Evolutionary conservation across 306 rosid genomes (phyloP).

Genomic region (Prunus mongolica): DNA sequence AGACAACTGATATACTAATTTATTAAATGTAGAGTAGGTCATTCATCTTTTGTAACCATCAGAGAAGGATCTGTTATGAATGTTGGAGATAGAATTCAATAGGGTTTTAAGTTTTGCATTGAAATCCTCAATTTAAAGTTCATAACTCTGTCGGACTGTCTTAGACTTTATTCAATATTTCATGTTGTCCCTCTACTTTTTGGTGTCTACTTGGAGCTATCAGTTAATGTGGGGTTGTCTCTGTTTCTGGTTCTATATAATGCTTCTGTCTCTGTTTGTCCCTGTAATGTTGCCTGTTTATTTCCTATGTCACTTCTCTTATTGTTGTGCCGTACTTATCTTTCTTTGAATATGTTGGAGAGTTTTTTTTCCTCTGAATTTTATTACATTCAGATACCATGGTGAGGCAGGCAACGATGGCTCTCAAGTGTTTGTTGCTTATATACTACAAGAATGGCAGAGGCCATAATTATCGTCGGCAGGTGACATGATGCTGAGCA

Average conservation of each 20-base stretch:
- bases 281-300: background rate
- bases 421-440: conserved; percentile 79
- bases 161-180: background rate
- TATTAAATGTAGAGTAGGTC: background rate
- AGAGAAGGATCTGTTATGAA: background rate
- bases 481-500: conserved; percentile 40
- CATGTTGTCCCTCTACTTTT: background rate
- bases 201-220: background rate
- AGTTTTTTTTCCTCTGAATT: background rate
- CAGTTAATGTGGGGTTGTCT: background rate
- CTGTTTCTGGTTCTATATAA: background rate
- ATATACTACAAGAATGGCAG: conserved; percentile 73
- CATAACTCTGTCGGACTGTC: background rate
- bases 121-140: background rate
- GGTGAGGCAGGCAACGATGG: conserved; percentile 82
- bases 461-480: conserved; percentile 74
- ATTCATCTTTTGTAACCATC: background rate
- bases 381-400: conserved; percentile 56
- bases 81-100: background rate
- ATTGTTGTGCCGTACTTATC: background rate
- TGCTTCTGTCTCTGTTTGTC: background rate
- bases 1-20: background rate
- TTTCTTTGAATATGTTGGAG: background rate
- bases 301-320: background rate
- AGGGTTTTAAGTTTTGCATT: background rate